phyloP scores from a whole-genome alignment of 2,329 filamentous ascomycete genomes.

The Xylaria multiplex region DNA sequence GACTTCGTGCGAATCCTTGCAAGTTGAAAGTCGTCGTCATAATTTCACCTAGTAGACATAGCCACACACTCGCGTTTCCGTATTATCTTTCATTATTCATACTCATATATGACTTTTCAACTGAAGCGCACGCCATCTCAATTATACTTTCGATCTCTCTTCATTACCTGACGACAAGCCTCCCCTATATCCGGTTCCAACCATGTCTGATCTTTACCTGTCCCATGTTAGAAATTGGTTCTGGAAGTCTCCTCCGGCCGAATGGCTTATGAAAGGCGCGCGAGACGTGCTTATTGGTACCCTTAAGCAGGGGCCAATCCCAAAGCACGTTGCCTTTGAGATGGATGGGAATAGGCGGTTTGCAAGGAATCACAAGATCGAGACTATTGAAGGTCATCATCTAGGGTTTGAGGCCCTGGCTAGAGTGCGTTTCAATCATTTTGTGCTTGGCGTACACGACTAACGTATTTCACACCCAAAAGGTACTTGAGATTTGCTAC shows the following conservation, averaged over 20 bases:
- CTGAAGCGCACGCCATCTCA: neutral
- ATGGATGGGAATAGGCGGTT: conserved; percentile 99
- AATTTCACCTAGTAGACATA: conserved; percentile 36
- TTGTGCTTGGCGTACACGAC: conserved; percentile 11
- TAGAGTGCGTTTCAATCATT: conserved; percentile 65
- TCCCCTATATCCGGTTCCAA: conserved; percentile 12
- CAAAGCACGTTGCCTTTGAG: conserved; percentile 96
- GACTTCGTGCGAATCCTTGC: conserved; percentile 12
- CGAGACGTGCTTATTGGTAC: conserved; percentile 89
- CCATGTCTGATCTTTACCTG: conserved; percentile 65
- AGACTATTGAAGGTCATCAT: conserved; percentile 96
- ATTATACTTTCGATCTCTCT: conserved; percentile 13
- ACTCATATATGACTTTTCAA: neutral
- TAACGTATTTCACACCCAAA: conserved; percentile 31
- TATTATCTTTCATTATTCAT: conserved; percentile 18
- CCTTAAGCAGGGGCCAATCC: conserved; percentile 88
- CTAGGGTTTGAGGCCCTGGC: conserved; percentile 95
- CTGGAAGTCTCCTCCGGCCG: conserved; percentile 86
- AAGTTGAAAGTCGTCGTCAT: conserved; percentile 41
- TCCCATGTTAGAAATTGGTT: conserved; percentile 72
- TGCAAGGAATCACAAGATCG: conserved; percentile 88
- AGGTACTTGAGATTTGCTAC: conserved; percentile 98
- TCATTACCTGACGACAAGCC: conserved; percentile 4
- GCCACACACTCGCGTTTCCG: conserved; percentile 23
- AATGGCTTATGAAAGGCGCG: conserved; percentile 84